Evolutionary conservation across 306 rosid genomes (phyloP).

Genomic region (Crataegus laevigata): DNA sequence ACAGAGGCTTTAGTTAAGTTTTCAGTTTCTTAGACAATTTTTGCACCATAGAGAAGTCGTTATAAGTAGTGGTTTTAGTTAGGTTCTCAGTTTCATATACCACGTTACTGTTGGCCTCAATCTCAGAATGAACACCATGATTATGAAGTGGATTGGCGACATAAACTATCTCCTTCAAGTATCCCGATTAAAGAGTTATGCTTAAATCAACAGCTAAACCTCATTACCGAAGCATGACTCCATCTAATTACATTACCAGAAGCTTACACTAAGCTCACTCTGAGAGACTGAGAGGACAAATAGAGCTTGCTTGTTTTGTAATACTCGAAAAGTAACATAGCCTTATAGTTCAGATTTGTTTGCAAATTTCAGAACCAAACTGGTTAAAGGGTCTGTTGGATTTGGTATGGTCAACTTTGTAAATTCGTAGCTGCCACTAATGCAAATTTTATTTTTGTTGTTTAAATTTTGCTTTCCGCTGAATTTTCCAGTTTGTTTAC

Average conservation of each 20-base stretch:
- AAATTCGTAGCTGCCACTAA: background rate
- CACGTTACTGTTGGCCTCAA: background rate
- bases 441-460: background rate
- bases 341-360: background rate
- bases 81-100: background rate
- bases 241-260: background rate
- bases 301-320: background rate
- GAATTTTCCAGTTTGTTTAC: conserved; percentile 55
- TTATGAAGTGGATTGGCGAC: background rate
- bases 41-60: background rate
- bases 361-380: background rate
- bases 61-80: background rate
- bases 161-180: background rate
- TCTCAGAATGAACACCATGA: background rate
- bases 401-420: background rate
- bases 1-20: background rate
- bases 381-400: background rate
- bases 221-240: background rate
- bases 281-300: background rate
- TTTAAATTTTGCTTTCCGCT: background rate
- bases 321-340: background rate
- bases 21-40: background rate
- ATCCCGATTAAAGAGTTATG: background rate
- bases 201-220: background rate
- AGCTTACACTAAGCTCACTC: background rate